Base-by-base conservation (phyloP, 805 yeast genomes). In the Candida gorgasii region DNA sequence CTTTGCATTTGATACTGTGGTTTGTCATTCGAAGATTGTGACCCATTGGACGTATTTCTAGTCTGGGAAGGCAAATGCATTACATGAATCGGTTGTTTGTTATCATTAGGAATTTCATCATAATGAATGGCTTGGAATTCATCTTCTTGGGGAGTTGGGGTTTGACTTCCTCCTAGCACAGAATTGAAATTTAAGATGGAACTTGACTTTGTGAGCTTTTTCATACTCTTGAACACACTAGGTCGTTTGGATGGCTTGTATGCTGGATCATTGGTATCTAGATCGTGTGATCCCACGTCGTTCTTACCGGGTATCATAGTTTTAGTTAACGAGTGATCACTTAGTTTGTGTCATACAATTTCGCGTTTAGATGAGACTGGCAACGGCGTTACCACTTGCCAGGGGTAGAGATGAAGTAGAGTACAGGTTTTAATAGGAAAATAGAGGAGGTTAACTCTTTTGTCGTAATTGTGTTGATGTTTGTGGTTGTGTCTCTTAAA, bases 71-170 rank as follows among this genome's bases (percentile, higher is more conserved):
- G 67, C 6, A 62, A 42, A 38, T 55, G 52, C 52, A 45, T 52
- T 14, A 63, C 69, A 30, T 53, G 62, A 13, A 63, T 55, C 4
- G 69, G 71, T 29, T 60, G 69, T 15, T 50, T 50, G 4, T 57
- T 36, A 26, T 48, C 51, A 5, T 52, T 15, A 9, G 58, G 44
- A n/a, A 42, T 28, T n/a, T 54, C 44, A n/a, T 62, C 64, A 42
- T 67, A 67, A 22, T 67, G 62, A 18, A 69, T 59, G 13, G 74
- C 69, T 33, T 64, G 72, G 49, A 67, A 67, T 9, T 39, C 38
- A 8, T 36, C 45, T 3, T 13, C 8, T 15, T 17, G 15, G 6
- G 37, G 37, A 26, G 26, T 22, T 22, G 17, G 16, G 3, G 26
- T 5, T 15, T 20, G 19, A 22, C 20, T 20, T 5, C 23, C 3